Base-by-base conservation (phyloP, 2,329 filamentous ascomycete species). In the Colletotrichum sublineola region DNA sequence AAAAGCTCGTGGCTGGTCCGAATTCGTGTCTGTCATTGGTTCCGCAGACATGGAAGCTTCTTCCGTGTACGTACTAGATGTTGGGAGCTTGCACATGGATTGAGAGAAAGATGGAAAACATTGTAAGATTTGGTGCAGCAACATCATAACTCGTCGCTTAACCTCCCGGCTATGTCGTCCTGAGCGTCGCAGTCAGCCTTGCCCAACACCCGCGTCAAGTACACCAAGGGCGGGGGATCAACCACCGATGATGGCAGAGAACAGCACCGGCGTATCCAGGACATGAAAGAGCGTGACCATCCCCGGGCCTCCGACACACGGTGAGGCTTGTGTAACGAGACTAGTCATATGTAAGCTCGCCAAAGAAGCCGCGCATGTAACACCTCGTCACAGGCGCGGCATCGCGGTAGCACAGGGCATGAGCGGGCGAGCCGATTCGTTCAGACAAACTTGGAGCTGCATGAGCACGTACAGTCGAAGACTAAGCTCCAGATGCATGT, bases 331-430 rank as follows among this genome's bases (percentile, higher is more conserved):
- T n/a, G 53, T n/a, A 56, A 56, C 53, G 9, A 7, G 20, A 3
- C 53, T 9, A 7, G 4, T 11, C 12, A n/a, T 7, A 3, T 38
- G 33, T 14, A 20, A n/a, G 50, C 50, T n/a, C 53, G n/a, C 18
- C 53, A 38, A 20, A 56, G 53, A 31, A 36, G 53, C 33, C 53
- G 53, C 53, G 53, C 33, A n/a, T 56, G 53, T 38, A 56, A 38
- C 9, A 56, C 33, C 53, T 18, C 31, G 18, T 36, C 31, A 36
- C 18, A 15, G 31, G 33, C 53, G 33, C 53, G 20, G 11, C 18
- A 38, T 38, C 33, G 11, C 53, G 53, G 53, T 56, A 56, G 9
- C 33, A 38, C 31, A 56, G 3, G 33, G 31, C 12, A 56, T 12
- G 14, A 11, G 33, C 31, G 8, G 53, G 11, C 53, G 31, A 12